Base-by-base conservation (phyloP, 352 stramenopile genomes). In the Aphanomyces stellatus region DNA sequence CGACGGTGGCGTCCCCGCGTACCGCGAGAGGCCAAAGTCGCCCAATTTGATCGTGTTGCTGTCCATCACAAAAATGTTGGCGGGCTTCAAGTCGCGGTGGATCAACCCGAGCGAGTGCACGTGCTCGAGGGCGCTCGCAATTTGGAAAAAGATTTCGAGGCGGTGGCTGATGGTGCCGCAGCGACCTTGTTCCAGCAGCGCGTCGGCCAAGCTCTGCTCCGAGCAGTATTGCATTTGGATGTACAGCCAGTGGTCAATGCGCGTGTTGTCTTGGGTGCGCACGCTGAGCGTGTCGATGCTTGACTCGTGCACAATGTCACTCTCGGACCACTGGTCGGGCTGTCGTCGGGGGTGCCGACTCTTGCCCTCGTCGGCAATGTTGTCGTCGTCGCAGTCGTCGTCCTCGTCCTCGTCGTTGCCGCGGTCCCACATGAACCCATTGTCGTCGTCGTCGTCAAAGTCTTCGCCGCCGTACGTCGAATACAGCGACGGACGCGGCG, bases 211-310 rank as follows among this genome's bases (percentile, higher is more conserved):
- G 27, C 91, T 96, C 46, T 87, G 78, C 0, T 78, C 82, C 19
- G 85, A 85, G 72, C 88, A 97, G 72, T 95, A 95, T 62, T 91
- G 85, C 90, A 97, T 97, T 69, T 97, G 88, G 53, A 97, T 97
- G 68, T 94, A 97, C 55, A 97, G 68, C 82, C 85, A 91, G 65
- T 96, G 87, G 51, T 95, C 88, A 67, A 75, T 56, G 41, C 40
- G 69, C 30, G 13, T n/a, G 37, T 19, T 19, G n/a, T 46, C 37
- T 46, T 46, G 37, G 37, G 37, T 46, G 1, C 37, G 37, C n/a
- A 46, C 37, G 37, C 37, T 46, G 2, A 46, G 37, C 37, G 37
- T 46, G 11, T 64, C 57, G 40, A 15, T 46, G 43, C 37, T 69
- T n/a, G 62, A 31, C 31, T 30, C 55, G 24, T 43, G 35, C 34